A percentile compares a stretch with the other conserved stretches of the same genome.
Conservation (phyloP, 2,329 filamentous ascomycete species). For the Diaporthe citri region DNA sequence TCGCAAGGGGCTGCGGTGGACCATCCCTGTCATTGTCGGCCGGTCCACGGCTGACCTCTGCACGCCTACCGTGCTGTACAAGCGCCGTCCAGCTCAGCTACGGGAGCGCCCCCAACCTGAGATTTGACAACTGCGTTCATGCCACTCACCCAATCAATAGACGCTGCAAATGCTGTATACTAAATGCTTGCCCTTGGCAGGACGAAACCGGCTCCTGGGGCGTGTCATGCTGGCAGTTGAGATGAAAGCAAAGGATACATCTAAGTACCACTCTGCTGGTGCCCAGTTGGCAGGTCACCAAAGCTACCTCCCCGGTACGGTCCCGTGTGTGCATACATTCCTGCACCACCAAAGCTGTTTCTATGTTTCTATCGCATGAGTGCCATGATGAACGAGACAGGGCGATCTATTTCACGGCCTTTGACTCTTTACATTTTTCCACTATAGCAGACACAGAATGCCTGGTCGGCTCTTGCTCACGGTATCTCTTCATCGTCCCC, state of each 20-base stretch:
- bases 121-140: constrained; percentile 22
- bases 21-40: constrained; percentile 13
- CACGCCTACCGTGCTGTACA: background rate
- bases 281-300: background rate
- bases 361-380: background rate
- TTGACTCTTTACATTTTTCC: background rate
- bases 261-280: background rate
- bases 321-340: background rate
- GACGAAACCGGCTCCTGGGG: background rate
- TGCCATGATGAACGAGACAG: background rate
- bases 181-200: background rate
- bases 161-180: background rate
- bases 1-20: constrained; percentile 21
- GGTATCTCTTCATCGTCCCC: constrained; percentile 56
- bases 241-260: background rate
- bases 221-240: background rate
- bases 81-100: background rate
- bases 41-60: constrained; percentile 1
- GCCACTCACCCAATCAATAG: background rate
- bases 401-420: background rate
- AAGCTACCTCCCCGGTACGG: background rate
- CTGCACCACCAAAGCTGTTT: background rate
- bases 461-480: constrained; percentile 9
- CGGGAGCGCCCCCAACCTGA: background rate
- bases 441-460: background rate